These are phyloP conservation scores for Leucocoprinus sp. DNA, from an alignment of 768 basidiomycete genomes.

Conservation along the genomic window DNA sequence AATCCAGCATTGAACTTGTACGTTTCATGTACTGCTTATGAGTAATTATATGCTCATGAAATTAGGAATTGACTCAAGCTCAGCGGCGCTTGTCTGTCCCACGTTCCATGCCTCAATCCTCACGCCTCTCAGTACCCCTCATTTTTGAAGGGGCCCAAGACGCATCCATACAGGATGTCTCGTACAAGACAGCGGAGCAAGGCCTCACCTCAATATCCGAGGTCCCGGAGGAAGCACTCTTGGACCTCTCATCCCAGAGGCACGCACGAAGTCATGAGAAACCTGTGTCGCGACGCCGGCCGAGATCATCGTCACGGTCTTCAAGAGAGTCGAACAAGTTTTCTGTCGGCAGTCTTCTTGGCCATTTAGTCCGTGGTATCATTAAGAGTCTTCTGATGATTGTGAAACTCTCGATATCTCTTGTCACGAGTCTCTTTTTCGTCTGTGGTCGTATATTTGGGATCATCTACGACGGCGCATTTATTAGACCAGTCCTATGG, in stretches of 20 bases:
- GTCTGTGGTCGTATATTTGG: conserved; percentile 43
- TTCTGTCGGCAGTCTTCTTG: conserved; percentile 37
- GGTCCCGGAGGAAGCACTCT: conserved; percentile 41
- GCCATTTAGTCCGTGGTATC: conserved; percentile 28
- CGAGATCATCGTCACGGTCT: conserved; percentile 21
- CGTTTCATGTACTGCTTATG: conserved; percentile 11
- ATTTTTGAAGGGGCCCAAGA: no score
- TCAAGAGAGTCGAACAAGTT: conserved; percentile 18
- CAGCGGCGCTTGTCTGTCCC: conserved; percentile 15
- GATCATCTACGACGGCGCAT: conserved; percentile 35
- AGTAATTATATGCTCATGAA: background rate
- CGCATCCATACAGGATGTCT: conserved; percentile 23
- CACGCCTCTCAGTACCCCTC: conserved; percentile 36
- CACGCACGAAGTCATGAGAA: conserved; percentile 16
- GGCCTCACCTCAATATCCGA: conserved; percentile 60
- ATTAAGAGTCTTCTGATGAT: conserved; percentile 17
- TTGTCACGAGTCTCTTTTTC: conserved; percentile 31
- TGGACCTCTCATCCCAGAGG: conserved; percentile 15
- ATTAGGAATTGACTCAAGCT: conserved; percentile 6
- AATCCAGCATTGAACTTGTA: conserved; percentile 30
- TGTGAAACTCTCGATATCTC: conserved; percentile 20
- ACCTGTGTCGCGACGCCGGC: conserved; percentile 22
- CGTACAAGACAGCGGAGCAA: conserved; percentile 37
- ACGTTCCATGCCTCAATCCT: conserved; percentile 24
- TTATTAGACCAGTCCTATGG: conserved; percentile 41